Base-by-base conservation (phyloP, 164 flowering plant genomes). In the Dillenia suffruticosa region DNA sequence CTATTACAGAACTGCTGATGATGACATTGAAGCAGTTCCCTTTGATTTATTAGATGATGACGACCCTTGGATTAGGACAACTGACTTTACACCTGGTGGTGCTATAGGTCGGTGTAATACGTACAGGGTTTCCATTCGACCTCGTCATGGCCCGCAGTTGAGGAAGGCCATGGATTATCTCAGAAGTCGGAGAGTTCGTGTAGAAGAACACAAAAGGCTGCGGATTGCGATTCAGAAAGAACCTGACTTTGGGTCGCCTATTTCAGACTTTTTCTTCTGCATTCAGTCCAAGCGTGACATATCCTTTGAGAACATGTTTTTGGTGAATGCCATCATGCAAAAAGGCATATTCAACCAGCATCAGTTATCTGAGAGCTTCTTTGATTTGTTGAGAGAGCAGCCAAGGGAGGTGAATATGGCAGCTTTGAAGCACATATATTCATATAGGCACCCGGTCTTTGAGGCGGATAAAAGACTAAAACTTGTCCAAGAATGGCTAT, bases 31-130 rank as follows among this genome's bases (percentile, higher is more conserved):
- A 53, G 81, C 85, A 2, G 87, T 80, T 61, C 82, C 96, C 15
- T 90, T 70, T 70, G 90, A 84, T 70, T 46, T 95, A 73, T 73
- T 95, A 71, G 98, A 92, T 70, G 96, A 92, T 70, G 97, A 92
- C 66, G 98, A 92, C 68, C 95, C 92, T 5, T 92, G 98, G 99
- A 90, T 95, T 40, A 70, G 98, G 61, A 90, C 98, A 40, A 84
- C 91, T 9, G 99, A 95, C 79, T 88, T 90, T 63, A 87, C 95
- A 15, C 66, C 68, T 12, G 76, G 82, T 75, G 89, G 90, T n/a
- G 92, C 85, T 11, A 77, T 92, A 71, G 96, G 99, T 13, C 72
- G 94, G 46, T 92, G 97, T 58, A 82, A 69, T 67, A 72, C 71
- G 3, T 95, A 84, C 70, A 77, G 75, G 70, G 66, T 95, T 32